Evolutionary conservation across 169 alveolate species (phyloP), one percentile per base, ranked within the genome.

Genomic region (Plasmodium billcollinsi): DNA sequence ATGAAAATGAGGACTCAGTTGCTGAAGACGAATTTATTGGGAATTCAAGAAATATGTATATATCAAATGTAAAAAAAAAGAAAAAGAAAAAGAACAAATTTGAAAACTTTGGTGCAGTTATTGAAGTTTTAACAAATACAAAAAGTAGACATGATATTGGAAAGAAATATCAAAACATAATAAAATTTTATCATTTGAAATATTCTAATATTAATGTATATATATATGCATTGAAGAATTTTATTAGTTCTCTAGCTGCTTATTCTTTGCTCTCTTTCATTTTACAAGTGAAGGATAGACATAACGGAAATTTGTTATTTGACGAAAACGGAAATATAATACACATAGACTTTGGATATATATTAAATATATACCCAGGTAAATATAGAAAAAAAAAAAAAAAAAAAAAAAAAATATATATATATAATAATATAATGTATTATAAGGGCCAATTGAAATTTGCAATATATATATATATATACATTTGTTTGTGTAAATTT

Each of bases 341-440:
- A 33, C 99, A 98, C 94, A 98, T 98, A 20, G 98, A 98, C 85
- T 98, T 96, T 95, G 99, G 99, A 4, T 98, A 96, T 91, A 96
- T 98, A 94, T 94, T 98, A 62, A 94, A 99, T 50, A 97, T 97
- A 90, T 97, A 98, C 20, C 99, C 99, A 0, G 99, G 99, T 58
- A 98, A 97, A 15, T 15, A 6, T 1, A 7, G 3, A 59, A 14
- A 18, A 14, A 52, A 52, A 52, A 6, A 9, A 21, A 20, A 20
- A 63, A 24, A 63, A 24, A 24, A 24, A 9, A 63, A 2, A 24
- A 6, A 63, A n/a, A 20, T 20, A 63, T 63, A n/a, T 5, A 63
- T 63, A 5, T 63, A n/a, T 9, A 29, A 63, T n/a, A 20, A 5
- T 63, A n/a, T 8, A 33, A 63, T n/a, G 5, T 26, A 26, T 26